Evolutionary conservation across 148 eudicot species (phyloP), one percentile per base, ranked within the genome.

Genomic region (Polygonum maritimum): DNA sequence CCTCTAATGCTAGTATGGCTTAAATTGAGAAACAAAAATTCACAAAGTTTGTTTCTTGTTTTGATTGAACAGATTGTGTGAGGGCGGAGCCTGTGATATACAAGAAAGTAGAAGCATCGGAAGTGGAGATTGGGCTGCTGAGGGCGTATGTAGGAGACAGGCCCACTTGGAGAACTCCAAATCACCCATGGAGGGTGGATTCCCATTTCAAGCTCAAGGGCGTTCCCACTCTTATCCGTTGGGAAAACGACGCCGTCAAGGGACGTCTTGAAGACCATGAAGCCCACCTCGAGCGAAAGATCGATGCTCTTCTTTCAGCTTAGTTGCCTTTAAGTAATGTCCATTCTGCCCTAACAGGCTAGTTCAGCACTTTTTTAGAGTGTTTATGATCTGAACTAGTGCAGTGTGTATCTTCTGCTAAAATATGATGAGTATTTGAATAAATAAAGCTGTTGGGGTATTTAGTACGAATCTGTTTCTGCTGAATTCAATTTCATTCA

Each of bases 81-180:
- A 86, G 94, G 87, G 98, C 97, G 63, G 98, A 95, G 78, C 98
- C 98, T 4, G 90, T 90, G 26, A 92, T 95, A 48, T 88, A 89
- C 91, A 88, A 86, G 72, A 88, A 87, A 79, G 78, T 95, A 73
- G 94, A 88, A 81, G 87, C 87, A 70, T 78, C 84, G 4, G 49
- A 83, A 0, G 86, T 82, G 7, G 81, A 89, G 47, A 87, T 95
- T 60, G 86, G 86, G 5, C 86, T 95, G 40, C 78, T 95, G 77
- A 83, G 86, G 78, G 97, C 96, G 31, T 92, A 92, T 71, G 97
- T 92, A 5, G 99, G 99, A 33, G 97, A 95, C 70, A 82, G 91
- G 57, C 92, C 97, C 48, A 92, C 96, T 0, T 95, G 99, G 99
- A 90, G 99, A 82, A 92, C 81, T 79, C 88, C 92, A 5, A 77